Conservation (phyloP, 1,284 basidiomycete species). For the Cutaneotrichosporon arboriforme region DNA sequence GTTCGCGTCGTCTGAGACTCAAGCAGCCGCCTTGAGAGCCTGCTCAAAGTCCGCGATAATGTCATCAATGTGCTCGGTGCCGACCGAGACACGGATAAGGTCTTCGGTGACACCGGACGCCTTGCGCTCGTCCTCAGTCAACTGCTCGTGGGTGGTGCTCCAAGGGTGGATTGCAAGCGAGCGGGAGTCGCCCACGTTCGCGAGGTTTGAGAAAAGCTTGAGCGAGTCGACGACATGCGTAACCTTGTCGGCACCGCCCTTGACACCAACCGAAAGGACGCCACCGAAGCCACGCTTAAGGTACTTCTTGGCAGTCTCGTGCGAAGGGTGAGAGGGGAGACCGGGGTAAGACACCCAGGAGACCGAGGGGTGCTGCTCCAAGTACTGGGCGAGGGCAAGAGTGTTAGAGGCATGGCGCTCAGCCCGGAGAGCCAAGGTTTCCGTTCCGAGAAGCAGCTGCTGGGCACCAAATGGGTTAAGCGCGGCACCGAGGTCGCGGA, state of each 20-base stretch:
- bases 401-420: conserved; percentile 29
- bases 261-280: conserved; percentile 74
- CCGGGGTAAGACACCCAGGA: conserved; percentile 80
- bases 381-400: conserved; percentile 52
- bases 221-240: conserved; percentile 67
- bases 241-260: conserved; percentile 59
- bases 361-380: conserved; percentile 56
- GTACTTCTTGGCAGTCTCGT: conserved; percentile 59
- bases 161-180: conserved; percentile 78
- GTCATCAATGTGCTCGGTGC: conserved; percentile 79
- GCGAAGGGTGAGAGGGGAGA: conserved; percentile 59
- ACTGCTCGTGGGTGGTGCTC: conserved; percentile 62
- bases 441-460: conserved; percentile 76
- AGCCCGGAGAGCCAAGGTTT: conserved; percentile 72
- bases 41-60: conserved; percentile 79
- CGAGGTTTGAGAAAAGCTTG: conserved; percentile 67
- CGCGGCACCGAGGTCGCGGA: conserved; percentile 70
- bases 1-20: neutral
- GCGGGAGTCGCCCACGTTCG: conserved; percentile 73
- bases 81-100: conserved; percentile 68
- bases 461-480: conserved; percentile 79
- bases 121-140: conserved; percentile 58
- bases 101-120: conserved; percentile 71
- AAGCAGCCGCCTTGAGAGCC: conserved; percentile 48
- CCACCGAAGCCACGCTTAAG: conserved; percentile 64